phyloP scores from a whole-genome alignment of 345 rosid species.

The Sisymbrium irio region DNA sequence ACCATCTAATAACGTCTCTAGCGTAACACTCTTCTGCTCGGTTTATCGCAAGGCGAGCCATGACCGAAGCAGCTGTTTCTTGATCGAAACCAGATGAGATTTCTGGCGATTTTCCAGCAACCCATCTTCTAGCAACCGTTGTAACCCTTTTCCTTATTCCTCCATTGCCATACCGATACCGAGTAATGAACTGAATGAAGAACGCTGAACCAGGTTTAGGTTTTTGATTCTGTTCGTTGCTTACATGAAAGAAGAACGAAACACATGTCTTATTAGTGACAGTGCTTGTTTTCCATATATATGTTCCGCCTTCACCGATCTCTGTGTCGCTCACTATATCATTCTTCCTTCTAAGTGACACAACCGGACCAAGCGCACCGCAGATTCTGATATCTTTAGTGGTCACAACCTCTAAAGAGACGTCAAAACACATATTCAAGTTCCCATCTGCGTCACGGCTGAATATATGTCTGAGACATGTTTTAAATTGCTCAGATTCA shows the following conservation, averaged over 20 bases:
- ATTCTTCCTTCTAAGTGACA: conserved; percentile 65
- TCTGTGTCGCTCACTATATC: conserved; percentile 64
- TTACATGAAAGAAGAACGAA: conserved; percentile 78
- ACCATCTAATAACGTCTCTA: conserved; percentile 85
- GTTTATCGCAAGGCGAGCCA: conserved; percentile 90
- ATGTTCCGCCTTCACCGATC: conserved; percentile 82
- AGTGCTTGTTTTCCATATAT: conserved; percentile 74
- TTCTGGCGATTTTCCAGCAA: conserved; percentile 70
- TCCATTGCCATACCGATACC: conserved; percentile 66
- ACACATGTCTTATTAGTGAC: conserved; percentile 75
- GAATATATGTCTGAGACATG: conserved; percentile 73
- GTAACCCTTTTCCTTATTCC: conserved; percentile 74
- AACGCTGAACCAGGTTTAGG: conserved; percentile 85
- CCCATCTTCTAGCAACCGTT: conserved; percentile 96
- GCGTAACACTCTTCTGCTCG: conserved; percentile 67
- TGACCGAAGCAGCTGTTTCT: conserved; percentile 92
- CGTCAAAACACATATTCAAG: conserved; percentile 82
- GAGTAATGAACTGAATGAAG: conserved; percentile 80
- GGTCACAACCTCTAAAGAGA: conserved; percentile 80
- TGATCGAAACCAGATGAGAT: conserved; percentile 85
- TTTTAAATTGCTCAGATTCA: conserved; percentile 71
- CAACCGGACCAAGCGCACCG: conserved; percentile 94
- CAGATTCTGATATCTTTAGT: conserved; percentile 74
- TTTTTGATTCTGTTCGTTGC: conserved; percentile 49
- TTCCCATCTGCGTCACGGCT: conserved; percentile 61